These are phyloP conservation scores for Diaporthe sp. DNA, from an alignment of 2,329 filamentous ascomycete genomes.

Conservation along the genomic window DNA sequence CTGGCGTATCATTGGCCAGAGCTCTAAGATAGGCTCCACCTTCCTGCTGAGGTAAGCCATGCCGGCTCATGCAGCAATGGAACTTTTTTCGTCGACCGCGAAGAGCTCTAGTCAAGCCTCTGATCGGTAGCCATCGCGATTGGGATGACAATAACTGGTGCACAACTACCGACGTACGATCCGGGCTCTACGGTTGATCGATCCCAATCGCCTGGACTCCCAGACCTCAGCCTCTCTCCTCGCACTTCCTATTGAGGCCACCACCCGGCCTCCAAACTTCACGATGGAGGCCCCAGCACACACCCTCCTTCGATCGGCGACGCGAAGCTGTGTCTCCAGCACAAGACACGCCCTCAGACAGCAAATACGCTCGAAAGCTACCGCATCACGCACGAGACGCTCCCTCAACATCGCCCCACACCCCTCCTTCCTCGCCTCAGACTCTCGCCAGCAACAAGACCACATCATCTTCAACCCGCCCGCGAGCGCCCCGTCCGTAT, in stretches of 20 bases:
- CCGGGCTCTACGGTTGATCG: background rate
- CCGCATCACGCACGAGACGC: slow-evolving; percentile 66
- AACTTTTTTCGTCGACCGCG: slow-evolving; percentile 36
- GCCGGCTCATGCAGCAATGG: slow-evolving; percentile 23
- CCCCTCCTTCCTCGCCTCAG: slow-evolving; percentile 64
- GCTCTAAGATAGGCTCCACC: slow-evolving; percentile 23
- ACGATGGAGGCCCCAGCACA: slow-evolving; percentile 37
- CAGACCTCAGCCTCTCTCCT: background rate
- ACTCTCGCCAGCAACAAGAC: slow-evolving; percentile 51
- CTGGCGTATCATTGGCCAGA: slow-evolving; percentile 28
- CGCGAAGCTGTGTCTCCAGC: slow-evolving; percentile 35
- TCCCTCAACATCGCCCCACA: slow-evolving; percentile 72
- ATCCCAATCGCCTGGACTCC: slow-evolving; percentile 35
- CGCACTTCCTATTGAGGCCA: background rate
- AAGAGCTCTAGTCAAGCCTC: slow-evolving; percentile 12
- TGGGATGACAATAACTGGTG: slow-evolving; percentile 21
- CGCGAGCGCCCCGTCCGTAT: slow-evolving; percentile 62
- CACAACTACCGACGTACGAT: background rate
- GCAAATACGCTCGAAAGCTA: slow-evolving; percentile 59
- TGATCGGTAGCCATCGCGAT: slow-evolving; percentile 34
- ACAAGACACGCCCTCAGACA: slow-evolving; percentile 32
- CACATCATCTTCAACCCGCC: slow-evolving; percentile 64
- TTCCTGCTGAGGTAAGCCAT: slow-evolving; percentile 19
- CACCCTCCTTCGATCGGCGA: slow-evolving; percentile 30
- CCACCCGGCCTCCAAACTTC: background rate